Base-by-base conservation (phyloP, 2,329 filamentous ascomycete genomes). In the Claviceps capensis region DNA sequence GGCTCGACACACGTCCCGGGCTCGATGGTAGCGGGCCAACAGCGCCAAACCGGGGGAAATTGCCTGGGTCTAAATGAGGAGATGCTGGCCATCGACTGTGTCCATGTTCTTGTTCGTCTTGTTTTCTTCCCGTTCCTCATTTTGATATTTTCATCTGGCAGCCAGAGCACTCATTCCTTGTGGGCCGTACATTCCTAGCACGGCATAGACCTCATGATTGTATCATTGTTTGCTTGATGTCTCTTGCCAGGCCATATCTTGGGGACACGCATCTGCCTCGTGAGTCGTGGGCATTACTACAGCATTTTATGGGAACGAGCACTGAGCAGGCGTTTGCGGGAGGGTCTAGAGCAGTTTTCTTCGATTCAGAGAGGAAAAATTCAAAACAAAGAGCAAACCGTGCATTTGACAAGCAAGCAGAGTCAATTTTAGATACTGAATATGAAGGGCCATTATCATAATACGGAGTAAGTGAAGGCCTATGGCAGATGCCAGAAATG, bases 21-120 rank as follows among this genome's bases (percentile, higher is more conserved):
- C 59, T 79, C 34, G 77, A 80, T 57, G 69, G 72, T 48, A 79
- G 76, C 55, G 77, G 77, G 8, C 72, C 74, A 1, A 60, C 64
- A 16, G 65, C 65, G 49, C 70, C 69, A 6, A 62, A 65, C 37
- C 54, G 57, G 23, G 60, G 59, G 30, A 30, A 53, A n/a, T 40
- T 53, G 17, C 53, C 50, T 8, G 51, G 37, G 30, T 22, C 30
- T 4, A 26, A 23, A 45, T 50, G 43, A 53, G 8, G 34, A 22
- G 41, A 40, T 41, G 23, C 22, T 43, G 41, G 36, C 17, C 13
- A 34, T 43, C 37, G 40, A 36, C n/a, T 16, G 22, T 19, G 14
- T 13, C 17, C n/a, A 13, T 37, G 5, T 41, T 11, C 23, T n/a
- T 23, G 5, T 17, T 26, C 6, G 2, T 45, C 8, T 34, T 52